Evolutionary conservation across 148 eudicot genomes (phyloP).

Genomic region (Camellia sinensis): DNA sequence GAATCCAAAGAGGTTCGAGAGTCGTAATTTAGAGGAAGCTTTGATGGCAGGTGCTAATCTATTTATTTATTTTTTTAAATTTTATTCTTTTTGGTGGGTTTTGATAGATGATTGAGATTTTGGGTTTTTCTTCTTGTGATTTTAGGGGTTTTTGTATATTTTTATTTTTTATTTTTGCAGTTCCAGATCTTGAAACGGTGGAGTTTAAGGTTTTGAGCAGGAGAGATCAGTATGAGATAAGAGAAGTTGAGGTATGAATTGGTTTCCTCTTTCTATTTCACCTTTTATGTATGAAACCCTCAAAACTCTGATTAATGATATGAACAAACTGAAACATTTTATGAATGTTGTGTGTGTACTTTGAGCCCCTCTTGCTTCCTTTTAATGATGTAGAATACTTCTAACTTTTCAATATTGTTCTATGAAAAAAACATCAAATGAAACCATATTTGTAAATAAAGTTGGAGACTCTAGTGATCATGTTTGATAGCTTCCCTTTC

Average conservation of each 20-base stretch:
- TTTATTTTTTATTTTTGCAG: conserved; percentile 27
- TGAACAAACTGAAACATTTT: neutral
- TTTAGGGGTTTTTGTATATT: neutral
- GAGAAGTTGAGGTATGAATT: conserved; percentile 80
- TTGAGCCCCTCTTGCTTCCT: no score
- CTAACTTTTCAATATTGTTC: no score
- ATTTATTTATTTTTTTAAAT: neutral
- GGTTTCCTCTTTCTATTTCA: neutral
- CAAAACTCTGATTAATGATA: neutral
- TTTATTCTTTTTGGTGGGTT: neutral
- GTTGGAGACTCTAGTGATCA: no score
- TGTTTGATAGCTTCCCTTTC: no score
- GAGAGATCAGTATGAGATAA: conserved; percentile 72
- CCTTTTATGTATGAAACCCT: neutral
- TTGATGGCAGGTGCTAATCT: conserved; percentile 66
- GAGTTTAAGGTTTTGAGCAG: conserved; percentile 64
- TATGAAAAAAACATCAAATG: no score
- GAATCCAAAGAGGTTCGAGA: conserved; percentile 60
- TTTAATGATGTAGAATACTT: no score
- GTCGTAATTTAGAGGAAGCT: conserved; percentile 78
- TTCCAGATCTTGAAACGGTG: conserved; percentile 89
- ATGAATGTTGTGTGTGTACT: no score
- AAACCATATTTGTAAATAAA: no score
- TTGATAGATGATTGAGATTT: neutral
- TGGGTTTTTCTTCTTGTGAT: neutral